phyloP scores from a whole-genome alignment of 2,329 filamentous ascomycete species.

The Penicillium janthinellum region DNA sequence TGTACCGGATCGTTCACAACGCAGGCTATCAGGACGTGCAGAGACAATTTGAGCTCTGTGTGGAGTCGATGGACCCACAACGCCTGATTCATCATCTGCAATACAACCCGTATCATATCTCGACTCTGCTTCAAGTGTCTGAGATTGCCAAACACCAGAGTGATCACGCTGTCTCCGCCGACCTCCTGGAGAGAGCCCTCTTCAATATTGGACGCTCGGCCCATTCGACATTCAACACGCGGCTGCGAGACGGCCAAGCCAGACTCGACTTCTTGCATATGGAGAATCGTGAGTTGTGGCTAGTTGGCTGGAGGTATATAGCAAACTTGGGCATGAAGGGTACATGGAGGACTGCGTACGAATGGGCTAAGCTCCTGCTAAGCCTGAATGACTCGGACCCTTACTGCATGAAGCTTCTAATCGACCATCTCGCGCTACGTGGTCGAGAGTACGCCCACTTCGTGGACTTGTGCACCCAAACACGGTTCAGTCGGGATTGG shows the following conservation, averaged over 20 bases:
- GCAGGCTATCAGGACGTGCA: conserved; percentile 73
- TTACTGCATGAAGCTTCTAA: conserved; percentile 76
- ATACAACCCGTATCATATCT: conserved; percentile 84
- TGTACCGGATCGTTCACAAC: conserved; percentile 80
- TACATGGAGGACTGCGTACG: conserved; percentile 89
- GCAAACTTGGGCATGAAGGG: conserved; percentile 82
- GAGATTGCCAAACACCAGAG: conserved; percentile 90
- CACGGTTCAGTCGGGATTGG: conserved; percentile 54
- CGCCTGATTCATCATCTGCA: conserved; percentile 75
- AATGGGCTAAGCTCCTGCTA: conserved; percentile 87
- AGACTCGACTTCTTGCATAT: conserved; percentile 77
- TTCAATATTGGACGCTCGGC: conserved; percentile 92
- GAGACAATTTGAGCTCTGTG: conserved; percentile 72
- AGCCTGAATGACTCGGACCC: conserved; percentile 76
- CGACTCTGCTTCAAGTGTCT: conserved; percentile 88
- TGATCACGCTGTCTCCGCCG: conserved; percentile 81
- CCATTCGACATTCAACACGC: conserved; percentile 76
- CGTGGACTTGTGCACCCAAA: conserved; percentile 64
- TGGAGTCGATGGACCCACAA: conserved; percentile 83
- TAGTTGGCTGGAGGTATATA: conserved; percentile 87
- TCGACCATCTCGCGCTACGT: conserved; percentile 83
- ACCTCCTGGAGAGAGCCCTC: conserved; percentile 85
- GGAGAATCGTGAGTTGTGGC: conserved; percentile 91
- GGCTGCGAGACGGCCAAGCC: conserved; percentile 75
- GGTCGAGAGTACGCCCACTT: conserved; percentile 76